Percentiles rank a stretch among this genome's conserved stretches.
phyloP scores from a whole-genome alignment of 1,284 basidiomycete species.

The Lentinus polychrous region DNA sequence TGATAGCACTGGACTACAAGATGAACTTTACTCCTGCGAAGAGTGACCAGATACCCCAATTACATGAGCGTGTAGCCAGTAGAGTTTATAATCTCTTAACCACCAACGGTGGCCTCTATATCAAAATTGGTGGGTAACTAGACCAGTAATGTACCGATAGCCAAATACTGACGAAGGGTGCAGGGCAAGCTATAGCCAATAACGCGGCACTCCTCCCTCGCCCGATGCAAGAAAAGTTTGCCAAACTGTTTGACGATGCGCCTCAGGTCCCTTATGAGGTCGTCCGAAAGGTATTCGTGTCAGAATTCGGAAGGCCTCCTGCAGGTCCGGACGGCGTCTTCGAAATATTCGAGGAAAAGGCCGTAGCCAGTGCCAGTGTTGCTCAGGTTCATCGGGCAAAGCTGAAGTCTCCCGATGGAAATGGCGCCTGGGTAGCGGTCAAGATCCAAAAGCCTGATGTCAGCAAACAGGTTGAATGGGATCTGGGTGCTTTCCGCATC shows the following conservation, averaged over 20 bases:
- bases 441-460: constrained; percentile 91
- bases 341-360: constrained; percentile 64
- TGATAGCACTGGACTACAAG: constrained; percentile 77
- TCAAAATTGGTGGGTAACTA: constrained; percentile 68
- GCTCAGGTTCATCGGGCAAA: constrained; percentile 85
- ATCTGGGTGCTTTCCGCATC: constrained; percentile 55
- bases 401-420: constrained; percentile 39
- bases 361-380: constrained; percentile 81
- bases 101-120: constrained; percentile 80
- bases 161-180: background rate
- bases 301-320: constrained; percentile 64
- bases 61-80: constrained; percentile 80
- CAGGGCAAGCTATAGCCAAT: constrained; percentile 73
- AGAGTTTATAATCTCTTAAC: constrained; percentile 71
- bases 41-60: constrained; percentile 61
- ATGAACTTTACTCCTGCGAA: constrained; percentile 70
- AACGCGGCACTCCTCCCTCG: constrained; percentile 80
- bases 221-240: constrained; percentile 77
- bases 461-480: constrained; percentile 79
- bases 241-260: constrained; percentile 79
- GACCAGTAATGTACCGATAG: background rate
- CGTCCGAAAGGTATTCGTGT: constrained; percentile 61
- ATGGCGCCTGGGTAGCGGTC: constrained; percentile 66
- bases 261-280: constrained; percentile 74
- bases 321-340: constrained; percentile 69